Evolutionary conservation across 441 rosid species (phyloP).

Genomic region (Corymbia calophylla): DNA sequence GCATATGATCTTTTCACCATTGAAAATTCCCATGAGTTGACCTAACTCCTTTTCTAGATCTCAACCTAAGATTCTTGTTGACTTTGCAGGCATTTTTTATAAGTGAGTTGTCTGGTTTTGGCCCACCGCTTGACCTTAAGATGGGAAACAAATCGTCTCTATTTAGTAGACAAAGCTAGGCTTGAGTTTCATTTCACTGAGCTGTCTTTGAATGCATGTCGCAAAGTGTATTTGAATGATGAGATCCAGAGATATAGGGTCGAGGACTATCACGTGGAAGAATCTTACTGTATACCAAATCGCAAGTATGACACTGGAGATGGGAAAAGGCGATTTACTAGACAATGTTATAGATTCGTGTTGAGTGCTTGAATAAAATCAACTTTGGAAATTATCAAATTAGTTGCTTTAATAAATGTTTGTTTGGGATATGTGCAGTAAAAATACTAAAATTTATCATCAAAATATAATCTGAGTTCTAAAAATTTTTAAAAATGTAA

Average conservation of each 20-base stretch:
- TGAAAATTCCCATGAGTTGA: conserved; percentile 6
- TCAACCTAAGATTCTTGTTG: conserved; percentile 30
- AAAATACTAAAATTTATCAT: no score
- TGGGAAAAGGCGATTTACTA: fast-evolving
- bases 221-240: background rate
- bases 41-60: conserved; percentile 28
- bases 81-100: conserved; percentile 11
- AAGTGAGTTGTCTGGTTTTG: background rate
- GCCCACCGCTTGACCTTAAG: background rate
- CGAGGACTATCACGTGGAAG: background rate
- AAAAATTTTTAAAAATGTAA: no score
- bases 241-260: background rate
- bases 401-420: background rate
- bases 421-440: fast-evolving
- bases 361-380: background rate
- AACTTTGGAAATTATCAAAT: background rate
- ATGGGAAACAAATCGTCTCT: background rate
- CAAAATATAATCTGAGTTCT: fast-evolving
- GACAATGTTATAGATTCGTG: background rate
- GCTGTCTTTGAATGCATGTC: background rate
- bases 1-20: background rate
- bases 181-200: background rate
- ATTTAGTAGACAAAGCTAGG: background rate
- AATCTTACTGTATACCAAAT: fast-evolving
- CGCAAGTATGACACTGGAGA: fast-evolving